Conservation (phyloP, 768 basidiomycete genomes). For the Gelatoporia subvermispora region DNA sequence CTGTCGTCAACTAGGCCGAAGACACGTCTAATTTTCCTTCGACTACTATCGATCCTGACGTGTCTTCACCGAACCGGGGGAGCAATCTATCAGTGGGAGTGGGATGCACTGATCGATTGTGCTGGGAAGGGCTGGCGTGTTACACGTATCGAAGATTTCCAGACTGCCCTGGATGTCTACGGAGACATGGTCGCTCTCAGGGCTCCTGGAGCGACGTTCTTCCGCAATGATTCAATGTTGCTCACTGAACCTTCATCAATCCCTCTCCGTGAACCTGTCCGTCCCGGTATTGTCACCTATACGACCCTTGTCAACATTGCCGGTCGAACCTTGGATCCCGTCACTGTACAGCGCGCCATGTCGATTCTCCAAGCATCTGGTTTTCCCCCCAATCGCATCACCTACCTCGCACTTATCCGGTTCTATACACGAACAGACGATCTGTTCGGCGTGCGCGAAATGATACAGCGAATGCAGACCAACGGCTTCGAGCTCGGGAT, state of each 20-base stretch:
- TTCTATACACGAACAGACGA: conserved; percentile 47
- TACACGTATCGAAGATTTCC: conserved; percentile 52
- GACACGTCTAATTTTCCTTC: conserved; percentile 56
- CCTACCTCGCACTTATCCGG: conserved; percentile 54
- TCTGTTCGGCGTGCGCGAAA: conserved; percentile 50
- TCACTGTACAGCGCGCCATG: conserved; percentile 46
- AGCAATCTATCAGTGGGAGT: conserved; percentile 55
- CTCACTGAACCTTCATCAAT: neutral
- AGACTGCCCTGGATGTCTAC: conserved; percentile 54
- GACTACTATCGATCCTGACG: conserved; percentile 63
- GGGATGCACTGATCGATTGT: conserved; percentile 70
- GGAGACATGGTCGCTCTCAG: conserved; percentile 50
- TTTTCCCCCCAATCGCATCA: conserved; percentile 53
- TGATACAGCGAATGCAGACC: conserved; percentile 46
- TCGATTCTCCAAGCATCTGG: conserved; percentile 50
- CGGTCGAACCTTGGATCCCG: conserved; percentile 39
- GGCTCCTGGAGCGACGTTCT: conserved; percentile 34
- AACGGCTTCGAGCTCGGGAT: conserved; percentile 49
- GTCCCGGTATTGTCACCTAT: conserved; percentile 67
- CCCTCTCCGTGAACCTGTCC: conserved; percentile 11
- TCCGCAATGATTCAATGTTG: neutral
- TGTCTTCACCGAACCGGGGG: conserved; percentile 53
- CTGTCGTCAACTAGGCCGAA: conserved; percentile 31
- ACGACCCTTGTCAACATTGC: conserved; percentile 66
- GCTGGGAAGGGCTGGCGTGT: conserved; percentile 65